phyloP scores from a whole-genome alignment of 2,329 filamentous ascomycete species.

The Tetracladium maxilliforme region DNA sequence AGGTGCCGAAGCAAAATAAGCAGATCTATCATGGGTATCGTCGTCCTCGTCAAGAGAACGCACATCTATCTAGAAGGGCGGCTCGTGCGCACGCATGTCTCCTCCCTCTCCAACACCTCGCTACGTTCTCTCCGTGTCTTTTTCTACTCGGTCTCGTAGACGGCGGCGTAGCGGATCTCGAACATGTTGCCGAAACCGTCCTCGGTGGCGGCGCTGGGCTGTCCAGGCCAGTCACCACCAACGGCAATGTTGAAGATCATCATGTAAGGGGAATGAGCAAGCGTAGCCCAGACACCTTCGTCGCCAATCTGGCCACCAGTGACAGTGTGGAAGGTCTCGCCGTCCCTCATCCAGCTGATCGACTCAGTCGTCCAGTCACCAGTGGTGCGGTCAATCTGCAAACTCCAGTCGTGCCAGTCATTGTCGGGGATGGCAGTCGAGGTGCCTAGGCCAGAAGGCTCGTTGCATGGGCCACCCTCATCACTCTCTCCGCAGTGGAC shows the following conservation, averaged over 20 bases:
- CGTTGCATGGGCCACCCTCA: conserved; percentile 24
- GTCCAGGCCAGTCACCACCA: conserved; percentile 17
- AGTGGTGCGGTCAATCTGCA: conserved; percentile 16
- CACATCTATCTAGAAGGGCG: no score
- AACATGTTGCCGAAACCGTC: no score
- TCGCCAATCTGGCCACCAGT: conserved; percentile 12
- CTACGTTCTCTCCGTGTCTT: no score
- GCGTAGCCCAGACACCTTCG: conserved; percentile 13
- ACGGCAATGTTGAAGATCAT: conserved; percentile 24
- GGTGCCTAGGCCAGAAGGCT: conserved; percentile 18
- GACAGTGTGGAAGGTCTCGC: conserved; percentile 11
- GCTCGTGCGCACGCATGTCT: no score
- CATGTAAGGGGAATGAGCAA: conserved; percentile 16
- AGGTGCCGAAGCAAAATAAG: no score
- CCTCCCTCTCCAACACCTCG: no score
- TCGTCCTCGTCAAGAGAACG: no score
- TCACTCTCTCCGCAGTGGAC: conserved; percentile 25
- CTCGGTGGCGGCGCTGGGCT: conserved; percentile 16
- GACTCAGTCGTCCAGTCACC: conserved; percentile 14
- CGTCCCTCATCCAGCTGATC: conserved; percentile 20
- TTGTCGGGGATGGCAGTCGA: conserved; percentile 10
- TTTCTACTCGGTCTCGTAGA: no score
- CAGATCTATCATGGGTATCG: no score
- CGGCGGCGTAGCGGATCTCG: no score
- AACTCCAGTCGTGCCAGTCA: conserved; percentile 16